Evolutionary conservation across 2,329 filamentous ascomycete species (phyloP).

Genomic region (Talaromyces sp.): DNA sequence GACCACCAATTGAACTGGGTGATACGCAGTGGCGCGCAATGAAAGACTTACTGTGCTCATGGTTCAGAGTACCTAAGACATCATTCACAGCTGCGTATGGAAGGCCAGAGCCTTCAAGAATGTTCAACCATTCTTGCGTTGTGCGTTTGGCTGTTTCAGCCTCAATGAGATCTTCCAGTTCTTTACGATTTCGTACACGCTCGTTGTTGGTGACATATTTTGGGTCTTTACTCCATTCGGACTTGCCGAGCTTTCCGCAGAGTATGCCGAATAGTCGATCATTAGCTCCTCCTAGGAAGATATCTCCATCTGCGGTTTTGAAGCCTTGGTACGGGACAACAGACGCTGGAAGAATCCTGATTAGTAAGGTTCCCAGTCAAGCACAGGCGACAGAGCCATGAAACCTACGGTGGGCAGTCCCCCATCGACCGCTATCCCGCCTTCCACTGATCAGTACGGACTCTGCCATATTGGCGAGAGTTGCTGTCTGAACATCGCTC

Average conservation of each 20-base stretch:
- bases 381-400: neutral
- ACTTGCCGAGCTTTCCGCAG: conserved; percentile 55
- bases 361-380: neutral
- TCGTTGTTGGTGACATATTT: conserved; percentile 59
- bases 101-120: conserved; percentile 87
- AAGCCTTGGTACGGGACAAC: conserved; percentile 94
- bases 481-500: conserved; percentile 95
- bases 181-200: conserved; percentile 63
- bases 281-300: conserved; percentile 63
- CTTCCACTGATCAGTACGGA: conserved; percentile 85
- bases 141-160: conserved; percentile 69
- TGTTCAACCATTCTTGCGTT: conserved; percentile 80
- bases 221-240: conserved; percentile 57
- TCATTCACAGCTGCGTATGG: conserved; percentile 95
- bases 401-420: conserved; percentile 80
- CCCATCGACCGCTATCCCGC: conserved; percentile 86
- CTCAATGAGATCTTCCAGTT: conserved; percentile 78
- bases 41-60: conserved; percentile 68
- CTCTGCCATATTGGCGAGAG: conserved; percentile 87
- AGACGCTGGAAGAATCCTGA: conserved; percentile 57
- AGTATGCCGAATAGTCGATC: conserved; percentile 60
- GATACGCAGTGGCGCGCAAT: neutral
- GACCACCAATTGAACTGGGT: conserved; percentile 22
- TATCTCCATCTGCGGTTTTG: conserved; percentile 60
- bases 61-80: conserved; percentile 75